A percentile compares a stretch with the other conserved stretches of the same genome.
These are phyloP conservation scores for Wickerhamiella qilinensis DNA, from an alignment of 805 yeast genomes.

Conservation along the genomic window DNA sequence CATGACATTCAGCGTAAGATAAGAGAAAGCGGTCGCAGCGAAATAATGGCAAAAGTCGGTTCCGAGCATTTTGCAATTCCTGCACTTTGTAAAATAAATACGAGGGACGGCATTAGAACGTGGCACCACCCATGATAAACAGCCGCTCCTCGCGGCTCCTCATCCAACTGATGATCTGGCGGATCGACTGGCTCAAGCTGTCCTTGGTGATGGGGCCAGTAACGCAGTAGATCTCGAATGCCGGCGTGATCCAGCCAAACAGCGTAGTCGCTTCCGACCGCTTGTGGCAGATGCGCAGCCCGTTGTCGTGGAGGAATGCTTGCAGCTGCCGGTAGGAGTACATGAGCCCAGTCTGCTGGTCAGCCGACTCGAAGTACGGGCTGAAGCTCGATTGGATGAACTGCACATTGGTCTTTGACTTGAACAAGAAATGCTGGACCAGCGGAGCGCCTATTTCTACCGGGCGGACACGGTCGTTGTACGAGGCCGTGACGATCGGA, in stretches of 20 bases:
- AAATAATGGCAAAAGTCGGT: no score
- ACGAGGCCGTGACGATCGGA: slow-evolving; percentile 24
- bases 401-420: slow-evolving; percentile 53
- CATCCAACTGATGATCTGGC: slow-evolving; percentile 61
- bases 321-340: slow-evolving; percentile 23
- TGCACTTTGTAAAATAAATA: no score
- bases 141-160: slow-evolving; percentile 50
- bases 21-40: no score
- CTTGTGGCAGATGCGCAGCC: slow-evolving; percentile 16
- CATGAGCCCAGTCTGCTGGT: slow-evolving; percentile 15
- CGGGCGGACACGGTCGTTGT: slow-evolving; percentile 28
- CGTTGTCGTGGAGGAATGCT: slow-evolving; percentile 19
- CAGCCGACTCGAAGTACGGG: neutral
- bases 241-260: slow-evolving; percentile 39
- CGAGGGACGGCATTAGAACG: slow-evolving; percentile 29
- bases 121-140: slow-evolving; percentile 61
- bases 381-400: slow-evolving; percentile 29
- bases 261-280: slow-evolving; percentile 15
- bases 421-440: slow-evolving; percentile 68
- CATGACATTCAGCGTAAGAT: no score
- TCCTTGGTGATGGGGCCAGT: slow-evolving; percentile 44
- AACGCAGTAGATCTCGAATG: slow-evolving; percentile 46
- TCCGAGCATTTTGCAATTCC: no score
- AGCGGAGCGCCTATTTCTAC: slow-evolving; percentile 38
- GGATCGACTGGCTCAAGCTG: slow-evolving; percentile 43